These are phyloP conservation scores for Cercophora scortea DNA, from an alignment of 495 filamentous ascomycete species.

Conservation along the genomic window DNA sequence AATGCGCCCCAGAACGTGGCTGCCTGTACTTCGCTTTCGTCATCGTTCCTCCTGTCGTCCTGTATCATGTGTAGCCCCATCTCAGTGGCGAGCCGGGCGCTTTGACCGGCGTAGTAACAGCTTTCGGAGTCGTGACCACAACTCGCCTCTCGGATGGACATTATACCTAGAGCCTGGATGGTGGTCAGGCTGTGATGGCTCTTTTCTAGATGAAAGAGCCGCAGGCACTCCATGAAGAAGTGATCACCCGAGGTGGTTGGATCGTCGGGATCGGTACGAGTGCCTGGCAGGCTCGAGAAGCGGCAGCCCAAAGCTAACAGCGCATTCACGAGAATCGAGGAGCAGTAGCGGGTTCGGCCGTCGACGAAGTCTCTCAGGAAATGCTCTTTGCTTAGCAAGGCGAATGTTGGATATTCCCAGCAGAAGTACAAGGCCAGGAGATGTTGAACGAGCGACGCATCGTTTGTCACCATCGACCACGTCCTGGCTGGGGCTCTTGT, in stretches of 20 bases:
- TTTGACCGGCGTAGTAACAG: slow-evolving; percentile 59
- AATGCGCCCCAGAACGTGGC: slow-evolving; percentile 70
- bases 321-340: slow-evolving; percentile 66
- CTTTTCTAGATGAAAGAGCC: slow-evolving; percentile 47
- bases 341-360: slow-evolving; percentile 56
- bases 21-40: slow-evolving; percentile 54
- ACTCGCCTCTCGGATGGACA: slow-evolving; percentile 60
- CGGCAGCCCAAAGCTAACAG: slow-evolving; percentile 65
- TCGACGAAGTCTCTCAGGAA: slow-evolving; percentile 58
- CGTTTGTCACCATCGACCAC: slow-evolving; percentile 57
- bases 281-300: slow-evolving; percentile 58
- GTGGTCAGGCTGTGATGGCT: slow-evolving; percentile 62
- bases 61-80: slow-evolving; percentile 52
- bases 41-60: slow-evolving; percentile 32
- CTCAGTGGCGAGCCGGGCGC: slow-evolving; percentile 57
- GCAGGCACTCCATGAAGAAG: slow-evolving; percentile 62
- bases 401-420: slow-evolving; percentile 74
- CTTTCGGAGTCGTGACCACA: slow-evolving; percentile 58
- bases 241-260: slow-evolving; percentile 59
- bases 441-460: slow-evolving; percentile 51
- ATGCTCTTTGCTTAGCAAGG: slow-evolving; percentile 61
- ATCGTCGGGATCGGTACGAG: slow-evolving; percentile 53
- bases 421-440: slow-evolving; percentile 67
- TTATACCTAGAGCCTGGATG: slow-evolving; percentile 69
- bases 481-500: slow-evolving; percentile 29